These are phyloP conservation scores for Tremella mesenterica DNA, from an alignment of 768 basidiomycete species.

Conservation along the genomic window DNA sequence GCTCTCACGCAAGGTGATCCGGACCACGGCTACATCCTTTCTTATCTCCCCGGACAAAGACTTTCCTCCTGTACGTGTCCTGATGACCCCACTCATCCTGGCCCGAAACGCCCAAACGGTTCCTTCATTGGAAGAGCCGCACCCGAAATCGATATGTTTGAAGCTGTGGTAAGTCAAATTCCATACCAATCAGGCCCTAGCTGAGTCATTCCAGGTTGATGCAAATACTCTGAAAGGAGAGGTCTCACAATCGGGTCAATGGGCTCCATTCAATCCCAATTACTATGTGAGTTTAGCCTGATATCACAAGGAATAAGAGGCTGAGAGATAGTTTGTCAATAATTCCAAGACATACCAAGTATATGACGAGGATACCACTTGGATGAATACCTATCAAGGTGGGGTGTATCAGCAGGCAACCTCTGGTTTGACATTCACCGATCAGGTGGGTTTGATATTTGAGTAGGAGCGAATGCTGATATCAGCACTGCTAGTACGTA, in stretches of 20 bases:
- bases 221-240: constrained; percentile 46
- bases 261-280: constrained; percentile 60
- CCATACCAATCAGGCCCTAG: constrained; percentile 2
- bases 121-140: constrained; percentile 70
- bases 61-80: constrained; percentile 81
- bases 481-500: constrained; percentile 55
- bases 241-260: constrained; percentile 76
- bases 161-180: constrained; percentile 54
- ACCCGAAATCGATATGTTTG: constrained; percentile 85
- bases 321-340: constrained; percentile 44
- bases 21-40: constrained; percentile 53
- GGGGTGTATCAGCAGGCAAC: constrained; percentile 76
- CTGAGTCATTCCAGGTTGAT: constrained; percentile 13
- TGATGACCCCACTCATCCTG: constrained; percentile 70
- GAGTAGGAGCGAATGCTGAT: background rate
- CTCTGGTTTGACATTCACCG: constrained; percentile 61
- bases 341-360: constrained; percentile 54
- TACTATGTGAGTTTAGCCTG: constrained; percentile 47
- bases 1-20: constrained; percentile 59
- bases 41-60: constrained; percentile 78
- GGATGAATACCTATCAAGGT: constrained; percentile 48
- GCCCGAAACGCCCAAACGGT: constrained; percentile 68
- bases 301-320: background rate
- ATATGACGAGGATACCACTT: constrained; percentile 47
- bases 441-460: constrained; percentile 46